Evolutionary conservation across 106 monocot species (phyloP).

Genomic region (Dioscorea zingiberensis): DNA sequence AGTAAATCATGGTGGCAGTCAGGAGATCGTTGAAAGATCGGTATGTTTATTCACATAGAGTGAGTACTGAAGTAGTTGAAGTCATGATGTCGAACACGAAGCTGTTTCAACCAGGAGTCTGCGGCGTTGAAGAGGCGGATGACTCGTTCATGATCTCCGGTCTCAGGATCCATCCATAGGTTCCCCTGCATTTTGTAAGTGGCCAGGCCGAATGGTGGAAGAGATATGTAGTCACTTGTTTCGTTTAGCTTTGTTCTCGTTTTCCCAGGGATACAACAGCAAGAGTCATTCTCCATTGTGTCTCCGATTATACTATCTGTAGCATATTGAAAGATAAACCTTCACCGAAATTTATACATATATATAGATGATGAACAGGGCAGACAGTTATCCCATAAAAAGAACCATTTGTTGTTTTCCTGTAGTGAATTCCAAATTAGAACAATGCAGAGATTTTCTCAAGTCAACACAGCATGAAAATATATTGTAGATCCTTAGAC

Average conservation of each 20-base stretch:
- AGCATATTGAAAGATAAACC: neutral
- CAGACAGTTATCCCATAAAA: too few species aligned
- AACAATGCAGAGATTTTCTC: too few species aligned
- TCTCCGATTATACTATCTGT: neutral
- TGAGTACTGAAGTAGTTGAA: constrained; percentile 1
- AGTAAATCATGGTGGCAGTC: too few species aligned
- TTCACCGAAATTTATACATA: neutral
- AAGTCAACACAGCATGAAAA: too few species aligned
- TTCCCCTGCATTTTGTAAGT: constrained; percentile 6
- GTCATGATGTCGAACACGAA: neutral
- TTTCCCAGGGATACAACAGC: neutral
- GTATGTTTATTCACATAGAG: neutral
- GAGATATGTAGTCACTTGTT: neutral
- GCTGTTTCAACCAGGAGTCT: neutral
- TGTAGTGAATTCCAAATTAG: too few species aligned
- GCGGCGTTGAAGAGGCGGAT: neutral
- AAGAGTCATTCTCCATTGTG: neutral
- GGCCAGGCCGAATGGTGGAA: constrained; percentile 4
- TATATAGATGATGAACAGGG: too few species aligned
- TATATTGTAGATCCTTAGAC: too few species aligned
- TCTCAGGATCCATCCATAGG: neutral
- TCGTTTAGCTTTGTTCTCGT: neutral
- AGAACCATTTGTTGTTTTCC: too few species aligned
- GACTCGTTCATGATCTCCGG: neutral
- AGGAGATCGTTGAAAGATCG: too few species aligned